Base-by-base conservation (phyloP, 148 eudicot genomes). In the Vaccinium corymbosum region DNA sequence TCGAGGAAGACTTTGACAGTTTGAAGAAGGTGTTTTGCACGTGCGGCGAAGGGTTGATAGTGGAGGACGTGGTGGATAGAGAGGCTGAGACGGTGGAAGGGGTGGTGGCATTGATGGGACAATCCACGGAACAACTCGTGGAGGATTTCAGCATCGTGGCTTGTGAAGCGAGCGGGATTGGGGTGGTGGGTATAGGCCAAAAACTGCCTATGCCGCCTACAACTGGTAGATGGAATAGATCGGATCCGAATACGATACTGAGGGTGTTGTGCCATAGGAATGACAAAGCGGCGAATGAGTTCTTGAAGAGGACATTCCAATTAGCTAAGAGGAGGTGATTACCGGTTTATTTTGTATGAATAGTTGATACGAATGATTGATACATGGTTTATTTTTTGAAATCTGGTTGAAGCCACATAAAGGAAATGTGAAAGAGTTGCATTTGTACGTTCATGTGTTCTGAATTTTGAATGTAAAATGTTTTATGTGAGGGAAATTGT, bases 191-290 rank as follows among this genome's bases (percentile, higher is more conserved):
- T 11, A 55, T 85, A 3, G 95, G 94, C 64, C 87, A 86, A 32
- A 94, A 90, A 80, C 83, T 96, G 51, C 92, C 94, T 0, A 92
- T 94, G 97, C 98, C 99, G 6, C 97, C 97, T 2, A 94, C 98
- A 0, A 94, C 98, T 0, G 99, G 95, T 4, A 90, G 87, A 35
- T 96, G 99, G 99, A 91, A 88, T 59, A 82, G 92, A n/a, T 81
- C 94, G 0, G 98, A 96, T 78, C 97, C 98, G 0, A 96, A 96
- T 53, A 96, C 98, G 5, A 93, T 96, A n/a, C 85, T 96, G 46
- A 91, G 99, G 88, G 93, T 96, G 1, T 82, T 96, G 76, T 96
- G 99, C 76, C 89, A 92, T 85, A 85, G 99, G 82, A 93, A 96
- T 66, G 99, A 96, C 71, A 82, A 86, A 29, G 86, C 78, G 0